A percentile compares a stretch with the other conserved stretches of the same genome.
These are phyloP conservation scores for Fusarium buharicum DNA, from an alignment of 2,329 filamentous ascomycete genomes.

Conservation along the genomic window DNA sequence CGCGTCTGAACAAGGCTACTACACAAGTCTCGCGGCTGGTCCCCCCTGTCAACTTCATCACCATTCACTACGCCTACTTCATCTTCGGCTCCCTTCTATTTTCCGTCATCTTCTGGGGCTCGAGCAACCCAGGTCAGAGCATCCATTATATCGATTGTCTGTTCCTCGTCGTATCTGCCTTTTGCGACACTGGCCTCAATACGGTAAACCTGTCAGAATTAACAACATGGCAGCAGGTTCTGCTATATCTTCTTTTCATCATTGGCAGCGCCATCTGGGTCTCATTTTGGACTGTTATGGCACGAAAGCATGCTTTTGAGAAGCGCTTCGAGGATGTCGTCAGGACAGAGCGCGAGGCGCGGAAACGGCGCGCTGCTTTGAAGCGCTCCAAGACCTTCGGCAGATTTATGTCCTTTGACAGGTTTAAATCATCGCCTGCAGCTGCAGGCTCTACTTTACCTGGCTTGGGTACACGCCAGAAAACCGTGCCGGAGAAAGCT, in stretches of 20 bases:
- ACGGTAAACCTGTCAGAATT: conserved; percentile 71
- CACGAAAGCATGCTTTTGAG: conserved; percentile 71
- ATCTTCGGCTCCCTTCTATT: conserved; percentile 63
- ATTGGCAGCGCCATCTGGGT: conserved; percentile 75
- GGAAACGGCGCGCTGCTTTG: conserved; percentile 33
- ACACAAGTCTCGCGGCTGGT: conserved; percentile 29
- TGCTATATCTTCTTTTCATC: conserved; percentile 73
- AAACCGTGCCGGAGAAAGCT: conserved; percentile 21
- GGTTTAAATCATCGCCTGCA: conserved; percentile 34
- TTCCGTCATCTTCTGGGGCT: conserved; percentile 70
- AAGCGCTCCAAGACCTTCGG: conserved; percentile 30
- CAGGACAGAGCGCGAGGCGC: conserved; percentile 51
- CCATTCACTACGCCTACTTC: conserved; percentile 75
- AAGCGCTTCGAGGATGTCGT: conserved; percentile 66
- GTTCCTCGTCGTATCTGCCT: conserved; percentile 73
- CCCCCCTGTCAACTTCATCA: conserved; percentile 68
- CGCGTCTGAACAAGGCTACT: conserved; percentile 18
- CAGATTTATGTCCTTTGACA: conserved; percentile 38
- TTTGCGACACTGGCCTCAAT: conserved; percentile 75
- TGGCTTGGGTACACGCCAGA: conserved; percentile 38
- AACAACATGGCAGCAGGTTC: conserved; percentile 74
- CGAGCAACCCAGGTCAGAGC: conserved; percentile 61
- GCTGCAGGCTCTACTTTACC: conserved; percentile 8
- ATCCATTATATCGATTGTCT: conserved; percentile 72
- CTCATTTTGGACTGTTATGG: conserved; percentile 70